Percentiles rank a stretch among this genome's conserved stretches.
These are phyloP conservation scores for Furculomyces boomerangus DNA, from an alignment of 371 early-diverging fungal species.

Conservation along the genomic window DNA sequence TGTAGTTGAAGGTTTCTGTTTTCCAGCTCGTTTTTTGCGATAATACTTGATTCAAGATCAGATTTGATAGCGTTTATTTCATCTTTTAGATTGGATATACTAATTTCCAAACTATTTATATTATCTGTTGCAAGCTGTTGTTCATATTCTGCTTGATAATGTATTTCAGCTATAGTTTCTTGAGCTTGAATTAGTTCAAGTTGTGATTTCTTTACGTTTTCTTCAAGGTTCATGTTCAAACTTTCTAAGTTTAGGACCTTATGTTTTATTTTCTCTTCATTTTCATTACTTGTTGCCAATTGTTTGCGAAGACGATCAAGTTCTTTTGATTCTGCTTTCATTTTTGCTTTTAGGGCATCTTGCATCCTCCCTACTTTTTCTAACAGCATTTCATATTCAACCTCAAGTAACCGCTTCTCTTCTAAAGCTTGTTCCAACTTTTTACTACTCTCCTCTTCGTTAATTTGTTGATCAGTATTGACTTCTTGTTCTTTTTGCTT, in stretches of 20 bases:
- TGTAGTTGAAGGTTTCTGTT: conserved; percentile 16
- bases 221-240: conserved; percentile 1
- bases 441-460: background rate
- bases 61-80: conserved; percentile 6
- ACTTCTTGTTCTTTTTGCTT: background rate
- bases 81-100: conserved; percentile 1
- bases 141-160: conserved; percentile 9
- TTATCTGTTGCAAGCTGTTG: conserved; percentile 7
- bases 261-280: background rate
- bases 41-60: conserved; percentile 7
- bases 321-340: conserved; percentile 25
- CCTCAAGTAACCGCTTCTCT: conserved; percentile 15
- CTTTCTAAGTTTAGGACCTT: background rate
- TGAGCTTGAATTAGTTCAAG: conserved; percentile 11
- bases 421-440: conserved; percentile 9
- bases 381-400: conserved; percentile 22
- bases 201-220: background rate
- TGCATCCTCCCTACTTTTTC: conserved; percentile 25
- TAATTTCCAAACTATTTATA: conserved; percentile 5
- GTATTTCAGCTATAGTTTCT: conserved; percentile 13
- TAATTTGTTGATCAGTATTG: background rate
- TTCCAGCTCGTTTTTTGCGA: conserved; percentile 13
- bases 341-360: conserved; percentile 23
- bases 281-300: conserved; percentile 1
- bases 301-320: conserved; percentile 19